Base-by-base conservation (phyloP, 176 grass and related monocot species). In the Musa itinerans region DNA sequence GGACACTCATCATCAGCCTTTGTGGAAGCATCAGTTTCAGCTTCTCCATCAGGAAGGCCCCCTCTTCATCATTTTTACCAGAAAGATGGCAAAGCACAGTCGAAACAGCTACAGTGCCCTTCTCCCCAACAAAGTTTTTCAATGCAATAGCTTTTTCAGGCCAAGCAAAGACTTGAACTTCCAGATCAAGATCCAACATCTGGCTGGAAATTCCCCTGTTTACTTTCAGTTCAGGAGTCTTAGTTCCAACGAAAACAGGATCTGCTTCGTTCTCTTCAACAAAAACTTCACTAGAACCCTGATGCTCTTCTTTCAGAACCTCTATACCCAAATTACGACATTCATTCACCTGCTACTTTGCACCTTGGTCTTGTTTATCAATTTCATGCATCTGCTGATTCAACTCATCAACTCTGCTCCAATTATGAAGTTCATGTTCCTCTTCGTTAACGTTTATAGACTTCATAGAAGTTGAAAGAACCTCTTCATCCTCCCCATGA, bases 241-340 rank as follows among this genome's bases (percentile, higher is more conserved):
- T 90, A 21, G 88, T 93, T 83, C 93, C 93, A 90, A 93, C 87
- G 83, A 97, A 97, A 74, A 97, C 80, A 19, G 93, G 89, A 20
- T 96, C 92, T 68, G 85, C 65, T 8, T 80, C 72, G 25, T 89
- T 88, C 13, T 92, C 89, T 88, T 96, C 90, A 69, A 80, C 27
- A 85, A 86, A 74, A 71, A 87, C 76, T 59, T 90, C 87, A 29
- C 78, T 78, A 57, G 77, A 56, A 43, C 54, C 79, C 63, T 83
- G 68, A 48, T 81, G 79, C 84, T 76, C 76, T 75, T 63, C 55
- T 80, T 63, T 70, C 70, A 69, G 73, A 80, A 86, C 71, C 51
- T 69, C 27, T 24, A 27, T 22, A 82, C 82, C 53, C 24, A 69
- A 81, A 73, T 43, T 56, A 81, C 63, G 63, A 16, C 49, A 76